Base-by-base conservation (phyloP, 148 eudicot species). In the Chenopodium album region DNA sequence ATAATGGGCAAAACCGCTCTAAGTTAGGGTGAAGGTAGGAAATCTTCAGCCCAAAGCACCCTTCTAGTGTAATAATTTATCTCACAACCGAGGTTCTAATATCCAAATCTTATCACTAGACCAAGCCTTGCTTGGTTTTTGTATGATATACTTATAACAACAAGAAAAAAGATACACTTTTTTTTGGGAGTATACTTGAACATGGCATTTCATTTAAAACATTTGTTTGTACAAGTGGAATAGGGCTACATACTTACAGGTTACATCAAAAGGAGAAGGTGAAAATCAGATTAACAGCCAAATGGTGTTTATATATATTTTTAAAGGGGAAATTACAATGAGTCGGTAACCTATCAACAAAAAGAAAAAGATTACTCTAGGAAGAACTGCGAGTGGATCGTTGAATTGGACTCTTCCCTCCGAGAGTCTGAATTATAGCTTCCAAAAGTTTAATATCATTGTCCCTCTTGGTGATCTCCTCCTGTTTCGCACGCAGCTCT, bases 391-490 rank as follows among this genome's bases (percentile, higher is more conserved):
- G 76, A 86, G 41, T 83, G 64, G 28, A 74, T 87, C 66, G 84
- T 44, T 69, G 86, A 76, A 85, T 78, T 80, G 64, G 87, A 85
- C 48, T 84, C 86, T 85, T 92, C 19, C 97, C 97, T 6, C 99
- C 98, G 14, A 96, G 97, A 32, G 98, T 96, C 86, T 91, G 92
- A 80, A 96, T 92, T 75, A 96, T 91, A 84, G 99, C 94, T 89
- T 94, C 98, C 60, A 96, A 83, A 52, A 94, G 89, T 79, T 96
- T 96, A n/a, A 96, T 96, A 82, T 96, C 97, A 20, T 82, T 83
- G 59, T 96, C 99, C 66, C 97, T 92, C 88, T 91, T 94, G 73
- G 72, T 80, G 77, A 94, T 94, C 88, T 96, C 95, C 46, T 92
- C 94, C 85, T 96, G 98, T 85, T 96, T 96, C 54, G 91, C 86